These are phyloP conservation scores for Epithemia pelagica DNA, from an alignment of 108 stramenopile genomes.

Conservation along the genomic window DNA sequence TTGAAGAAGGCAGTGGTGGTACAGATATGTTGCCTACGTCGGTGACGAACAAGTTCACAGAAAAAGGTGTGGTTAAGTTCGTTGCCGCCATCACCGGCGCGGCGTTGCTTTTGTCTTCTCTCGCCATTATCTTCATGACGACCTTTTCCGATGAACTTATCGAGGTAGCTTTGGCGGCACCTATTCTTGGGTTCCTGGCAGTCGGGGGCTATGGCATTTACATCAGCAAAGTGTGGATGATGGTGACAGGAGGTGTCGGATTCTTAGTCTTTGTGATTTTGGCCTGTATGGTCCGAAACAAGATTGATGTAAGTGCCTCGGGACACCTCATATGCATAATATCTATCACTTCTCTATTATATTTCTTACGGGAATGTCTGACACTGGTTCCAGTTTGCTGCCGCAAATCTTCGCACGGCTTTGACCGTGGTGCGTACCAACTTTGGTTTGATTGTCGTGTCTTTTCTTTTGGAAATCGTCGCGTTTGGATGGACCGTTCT, in stretches of 20 bases:
- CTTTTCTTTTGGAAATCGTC: conserved; percentile 21
- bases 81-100: neutral
- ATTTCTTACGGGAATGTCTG: too few species aligned
- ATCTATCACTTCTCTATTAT: too few species aligned
- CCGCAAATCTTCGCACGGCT: conserved; percentile 52
- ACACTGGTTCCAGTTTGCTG: conserved; percentile 50
- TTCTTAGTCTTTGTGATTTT: neutral
- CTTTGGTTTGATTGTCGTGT: conserved; percentile 33
- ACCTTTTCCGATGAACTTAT: neutral
- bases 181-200: neutral
- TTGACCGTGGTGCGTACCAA: conserved; percentile 47
- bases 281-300: neutral
- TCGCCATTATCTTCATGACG: neutral
- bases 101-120: neutral
- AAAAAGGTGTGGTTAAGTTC: neutral
- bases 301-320: neutral
- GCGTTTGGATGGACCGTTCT: conserved; percentile 26
- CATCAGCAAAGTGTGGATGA: neutral
- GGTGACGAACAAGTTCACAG: neutral
- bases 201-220: neutral
- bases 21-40: neutral
- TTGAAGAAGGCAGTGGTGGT: neutral
- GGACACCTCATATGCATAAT: too few species aligned
- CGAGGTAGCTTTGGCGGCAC: neutral
- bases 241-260: neutral